phyloP scores from a whole-genome alignment of 2,329 filamentous ascomycete genomes.

The Dendrostoma leiphaemia region DNA sequence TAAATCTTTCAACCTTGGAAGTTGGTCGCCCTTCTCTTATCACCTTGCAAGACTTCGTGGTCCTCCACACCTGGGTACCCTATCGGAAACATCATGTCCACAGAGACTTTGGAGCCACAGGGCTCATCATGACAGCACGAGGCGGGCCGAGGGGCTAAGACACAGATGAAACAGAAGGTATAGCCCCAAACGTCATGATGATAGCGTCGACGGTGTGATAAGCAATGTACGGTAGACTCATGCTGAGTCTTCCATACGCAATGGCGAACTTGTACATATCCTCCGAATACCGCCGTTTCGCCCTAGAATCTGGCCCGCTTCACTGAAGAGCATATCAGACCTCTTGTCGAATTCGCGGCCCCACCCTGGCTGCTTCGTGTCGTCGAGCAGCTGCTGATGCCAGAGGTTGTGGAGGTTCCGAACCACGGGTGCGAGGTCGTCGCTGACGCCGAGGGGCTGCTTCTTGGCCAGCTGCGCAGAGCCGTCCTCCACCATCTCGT shows the following conservation, averaged over 20 bases:
- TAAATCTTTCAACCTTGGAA: no score
- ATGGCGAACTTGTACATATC: slow-evolving; percentile 6
- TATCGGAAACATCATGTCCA: no score
- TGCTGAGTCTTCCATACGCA: slow-evolving; percentile 6
- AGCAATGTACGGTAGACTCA: slow-evolving; percentile 7
- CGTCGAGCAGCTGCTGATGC: slow-evolving; percentile 7
- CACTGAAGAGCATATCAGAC: slow-evolving; percentile 1
- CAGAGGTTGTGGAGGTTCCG: slow-evolving; percentile 3
- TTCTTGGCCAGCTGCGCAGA: slow-evolving; percentile 1
- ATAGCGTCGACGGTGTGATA: slow-evolving; percentile 10
- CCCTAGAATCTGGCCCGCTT: background rate
- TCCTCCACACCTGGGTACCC: no score
- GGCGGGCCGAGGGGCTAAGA: no score
- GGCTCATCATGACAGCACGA: no score
- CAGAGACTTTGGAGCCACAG: no score
- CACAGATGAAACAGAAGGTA: no score
- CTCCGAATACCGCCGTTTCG: background rate
- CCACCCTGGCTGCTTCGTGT: slow-evolving; percentile 5
- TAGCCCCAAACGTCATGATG: slow-evolving; percentile 7
- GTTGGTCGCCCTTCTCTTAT: no score
- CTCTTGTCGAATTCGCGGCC: background rate
- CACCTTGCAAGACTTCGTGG: no score
- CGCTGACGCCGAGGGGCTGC: slow-evolving; percentile 2
- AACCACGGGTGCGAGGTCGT: slow-evolving; percentile 1
- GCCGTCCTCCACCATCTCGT: slow-evolving; percentile 10